Evolutionary conservation across 495 filamentous ascomycete genomes (phyloP), one percentile per base, ranked within the genome.

Genomic region (Podospora bellae-mahoneyi): DNA sequence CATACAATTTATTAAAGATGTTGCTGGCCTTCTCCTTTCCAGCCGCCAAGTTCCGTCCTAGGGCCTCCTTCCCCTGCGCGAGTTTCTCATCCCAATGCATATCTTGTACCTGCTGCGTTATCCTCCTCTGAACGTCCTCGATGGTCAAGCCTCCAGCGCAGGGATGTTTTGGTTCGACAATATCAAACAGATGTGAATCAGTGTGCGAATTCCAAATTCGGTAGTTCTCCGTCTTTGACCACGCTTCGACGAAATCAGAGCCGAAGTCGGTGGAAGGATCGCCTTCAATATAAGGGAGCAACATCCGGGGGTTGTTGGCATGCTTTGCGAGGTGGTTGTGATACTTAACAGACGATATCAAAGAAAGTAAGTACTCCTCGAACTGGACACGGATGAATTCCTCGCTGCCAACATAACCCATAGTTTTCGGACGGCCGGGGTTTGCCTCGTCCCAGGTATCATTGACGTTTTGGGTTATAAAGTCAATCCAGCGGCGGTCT

Each of bases 341-440:
- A 76, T 96, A 97, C 74, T 97, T 97, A 71, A 92, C 90, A 6
- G 91, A 86, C 0, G 96, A 91, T 58, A 97, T 86, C 64, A 99
- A 84, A 1, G 94, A 93, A 6, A 98, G 84, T 19, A 98, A 84
- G 73, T 99, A 99, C 76, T 98, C 96, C 81, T 99, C 95, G 68
- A 99, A 99, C 73, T 99, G 95, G 6, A 98, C 86, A 20, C 95
- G 87, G 73, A 99, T 98, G 76, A 97, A 98, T 75, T 98, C 96
- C 81, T 99, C 95, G 68, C 94, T 97, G 63, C 95, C 95, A 72
- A 92, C 90, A 75, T 97, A 99, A 19, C 94, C 94, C 82, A 96
- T 90, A 6, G 93, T 97, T 72, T 93, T 97, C 18, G 95, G 95
- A 56, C 91, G 87, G 62, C 88, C 84, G 6, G 95, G 95, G 77